Conservation (phyloP, 768 basidiomycete species). For the Symmetrospora coprosmae region DNA sequence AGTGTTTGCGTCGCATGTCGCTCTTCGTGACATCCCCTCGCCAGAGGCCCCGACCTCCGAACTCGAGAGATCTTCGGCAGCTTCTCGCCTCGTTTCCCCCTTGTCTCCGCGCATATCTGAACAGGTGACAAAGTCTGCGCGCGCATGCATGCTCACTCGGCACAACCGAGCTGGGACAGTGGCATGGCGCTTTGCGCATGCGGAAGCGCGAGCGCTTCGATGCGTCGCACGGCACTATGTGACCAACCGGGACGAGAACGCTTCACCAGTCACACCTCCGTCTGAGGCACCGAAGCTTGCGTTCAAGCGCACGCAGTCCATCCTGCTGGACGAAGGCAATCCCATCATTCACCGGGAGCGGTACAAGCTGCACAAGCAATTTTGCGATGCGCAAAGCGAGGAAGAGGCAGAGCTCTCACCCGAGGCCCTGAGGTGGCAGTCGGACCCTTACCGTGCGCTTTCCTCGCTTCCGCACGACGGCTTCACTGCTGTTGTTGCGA, state of each 20-base stretch:
- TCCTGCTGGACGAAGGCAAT: neutral
- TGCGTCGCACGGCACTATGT: neutral
- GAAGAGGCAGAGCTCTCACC: neutral
- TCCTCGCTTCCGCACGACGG: too few relatives aligned
- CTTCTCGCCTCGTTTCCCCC: too few relatives aligned
- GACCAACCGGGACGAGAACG: neutral
- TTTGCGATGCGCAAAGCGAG: neutral
- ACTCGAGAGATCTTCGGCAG: too few relatives aligned
- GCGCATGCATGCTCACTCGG: conserved; percentile 9
- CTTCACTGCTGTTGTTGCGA: too few relatives aligned
- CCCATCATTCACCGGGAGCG: neutral
- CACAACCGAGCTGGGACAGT: neutral
- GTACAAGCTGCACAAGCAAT: too few relatives aligned
- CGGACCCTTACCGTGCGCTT: too few relatives aligned
- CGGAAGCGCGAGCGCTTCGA: neutral
- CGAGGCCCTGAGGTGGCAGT: too few relatives aligned
- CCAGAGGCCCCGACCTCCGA: too few relatives aligned
- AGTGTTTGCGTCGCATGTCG: too few relatives aligned
- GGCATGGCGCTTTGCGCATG: neutral
- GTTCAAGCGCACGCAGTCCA: neutral
- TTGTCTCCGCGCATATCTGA: too few relatives aligned
- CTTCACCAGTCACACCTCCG: neutral
- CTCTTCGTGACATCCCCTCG: too few relatives aligned
- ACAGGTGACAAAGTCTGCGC: neutral
- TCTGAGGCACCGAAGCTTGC: neutral